Conservation (phyloP, 805 yeast species). For the Candida easanensis region DNA sequence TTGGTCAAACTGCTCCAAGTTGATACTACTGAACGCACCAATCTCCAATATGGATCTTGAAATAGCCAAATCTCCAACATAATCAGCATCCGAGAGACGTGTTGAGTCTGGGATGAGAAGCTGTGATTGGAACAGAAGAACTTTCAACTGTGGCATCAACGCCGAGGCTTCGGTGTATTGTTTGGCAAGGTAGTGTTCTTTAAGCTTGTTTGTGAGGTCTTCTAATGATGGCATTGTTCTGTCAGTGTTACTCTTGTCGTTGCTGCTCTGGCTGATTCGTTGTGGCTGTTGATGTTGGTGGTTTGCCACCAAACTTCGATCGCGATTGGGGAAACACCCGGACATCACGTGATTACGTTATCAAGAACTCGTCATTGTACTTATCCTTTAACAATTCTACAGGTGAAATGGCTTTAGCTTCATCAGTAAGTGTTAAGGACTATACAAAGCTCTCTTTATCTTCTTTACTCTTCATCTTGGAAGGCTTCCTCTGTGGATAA, state of each 20-base stretch:
- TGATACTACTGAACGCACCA: conserved; percentile 80
- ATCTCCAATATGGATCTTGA: conserved; percentile 83
- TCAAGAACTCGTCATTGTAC: too few species aligned
- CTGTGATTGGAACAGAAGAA: conserved; percentile 74
- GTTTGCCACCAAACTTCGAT: too few species aligned
- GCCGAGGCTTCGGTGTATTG: conserved; percentile 60
- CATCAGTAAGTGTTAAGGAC: too few species aligned
- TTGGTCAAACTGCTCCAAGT: conserved; percentile 54
- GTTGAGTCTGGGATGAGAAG: conserved; percentile 64
- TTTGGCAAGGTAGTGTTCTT: conserved; percentile 57
- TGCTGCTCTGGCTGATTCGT: too few species aligned
- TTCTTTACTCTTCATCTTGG: conserved; percentile 19
- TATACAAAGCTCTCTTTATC: conserved; percentile 24
- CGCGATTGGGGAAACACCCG: too few species aligned
- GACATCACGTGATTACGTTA: too few species aligned
- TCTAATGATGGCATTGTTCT: conserved; percentile 51
- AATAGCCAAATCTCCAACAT: conserved; percentile 65
- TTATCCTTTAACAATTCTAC: too few species aligned
- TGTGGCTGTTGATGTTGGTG: too few species aligned
- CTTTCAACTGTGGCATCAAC: conserved; percentile 67
- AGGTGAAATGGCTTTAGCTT: too few species aligned
- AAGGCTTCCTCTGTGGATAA: conserved; percentile 30
- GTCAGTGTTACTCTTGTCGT: too few species aligned
- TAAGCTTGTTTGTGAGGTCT: conserved; percentile 65
- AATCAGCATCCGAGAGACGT: conserved; percentile 36